These are phyloP conservation scores for Penicillium sp. DNA, from an alignment of 2,329 filamentous ascomycete genomes.

Conservation along the genomic window DNA sequence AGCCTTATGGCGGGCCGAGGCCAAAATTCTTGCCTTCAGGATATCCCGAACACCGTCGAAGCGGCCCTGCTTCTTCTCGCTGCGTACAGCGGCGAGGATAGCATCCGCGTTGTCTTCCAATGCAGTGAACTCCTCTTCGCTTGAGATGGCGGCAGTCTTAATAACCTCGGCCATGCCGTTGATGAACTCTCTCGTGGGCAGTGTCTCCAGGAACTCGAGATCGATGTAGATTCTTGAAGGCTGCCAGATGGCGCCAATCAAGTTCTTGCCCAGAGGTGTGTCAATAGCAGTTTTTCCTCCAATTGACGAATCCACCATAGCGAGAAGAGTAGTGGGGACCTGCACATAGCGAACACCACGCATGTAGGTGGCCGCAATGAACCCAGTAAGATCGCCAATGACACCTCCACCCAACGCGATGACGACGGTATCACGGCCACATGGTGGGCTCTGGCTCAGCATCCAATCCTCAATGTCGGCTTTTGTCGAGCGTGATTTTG, in stretches of 20 bases:
- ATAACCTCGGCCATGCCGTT: conserved; percentile 99
- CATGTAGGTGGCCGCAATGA: conserved; percentile 98
- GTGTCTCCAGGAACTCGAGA: conserved; percentile 81
- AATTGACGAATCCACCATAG: conserved; percentile 98
- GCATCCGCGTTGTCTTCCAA: conserved; percentile 77
- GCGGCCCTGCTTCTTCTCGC: conserved; percentile 57
- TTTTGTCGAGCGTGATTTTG: conserved; percentile 90
- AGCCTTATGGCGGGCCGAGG: conserved; percentile 90
- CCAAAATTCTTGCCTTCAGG: conserved; percentile 77
- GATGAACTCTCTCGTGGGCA: conserved; percentile 89
- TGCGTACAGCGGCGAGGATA: conserved; percentile 71
- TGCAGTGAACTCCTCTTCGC: conserved; percentile 78
- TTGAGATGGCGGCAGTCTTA: conserved; percentile 96
- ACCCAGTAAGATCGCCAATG: conserved; percentile 97
- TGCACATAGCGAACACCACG: conserved; percentile 93
- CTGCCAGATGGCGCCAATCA: conserved; percentile 96
- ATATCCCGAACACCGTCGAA: conserved; percentile 69
- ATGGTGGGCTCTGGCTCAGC: conserved; percentile 74
- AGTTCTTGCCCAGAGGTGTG: conserved; percentile 90
- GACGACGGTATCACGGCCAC: conserved; percentile 90
- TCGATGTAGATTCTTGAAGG: conserved; percentile 93
- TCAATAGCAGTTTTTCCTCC: conserved; percentile 98
- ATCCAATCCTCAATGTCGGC: conserved; percentile 98
- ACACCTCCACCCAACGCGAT: conserved; percentile 94
- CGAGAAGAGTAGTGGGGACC: conserved; percentile 87